phyloP scores from a whole-genome alignment of 2,329 filamentous ascomycete species.

The Rhynchosporium agropyri region DNA sequence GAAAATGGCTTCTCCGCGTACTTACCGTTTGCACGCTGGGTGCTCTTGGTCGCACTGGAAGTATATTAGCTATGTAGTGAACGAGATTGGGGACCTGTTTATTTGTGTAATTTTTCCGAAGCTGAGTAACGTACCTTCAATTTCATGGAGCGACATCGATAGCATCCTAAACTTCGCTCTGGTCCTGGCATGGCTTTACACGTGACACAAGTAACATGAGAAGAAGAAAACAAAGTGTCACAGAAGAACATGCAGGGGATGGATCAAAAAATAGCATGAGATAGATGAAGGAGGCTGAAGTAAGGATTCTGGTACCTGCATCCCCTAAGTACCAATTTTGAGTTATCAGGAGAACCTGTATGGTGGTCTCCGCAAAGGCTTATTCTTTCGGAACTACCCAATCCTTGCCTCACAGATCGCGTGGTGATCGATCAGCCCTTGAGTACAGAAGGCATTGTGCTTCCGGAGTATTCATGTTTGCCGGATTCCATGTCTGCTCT shows the following conservation, averaged over 20 bases:
- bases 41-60: constrained; percentile 7
- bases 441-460: neutral
- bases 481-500: neutral
- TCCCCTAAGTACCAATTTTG: neutral
- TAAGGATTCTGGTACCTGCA: neutral
- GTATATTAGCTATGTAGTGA: neutral
- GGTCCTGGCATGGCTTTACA: constrained; percentile 11
- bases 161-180: constrained; percentile 9
- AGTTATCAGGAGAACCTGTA: constrained; percentile 1
- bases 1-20: too few species aligned
- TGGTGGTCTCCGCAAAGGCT: neutral
- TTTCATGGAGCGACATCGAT: constrained; percentile 14
- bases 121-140: constrained; percentile 4
- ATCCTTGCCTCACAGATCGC: neutral
- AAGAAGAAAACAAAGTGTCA: neutral
- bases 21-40: neutral
- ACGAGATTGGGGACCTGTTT: neutral
- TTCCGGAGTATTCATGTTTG: neutral
- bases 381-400: neutral
- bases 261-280: neutral
- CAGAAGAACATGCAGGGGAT: too few species aligned
- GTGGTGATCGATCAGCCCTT: neutral
- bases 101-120: neutral
- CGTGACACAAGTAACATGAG: neutral
- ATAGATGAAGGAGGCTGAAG: neutral